These are phyloP conservation scores for Oryza officinalis DNA, from an alignment of 176 grass and related monocot species.

Conservation along the genomic window DNA sequence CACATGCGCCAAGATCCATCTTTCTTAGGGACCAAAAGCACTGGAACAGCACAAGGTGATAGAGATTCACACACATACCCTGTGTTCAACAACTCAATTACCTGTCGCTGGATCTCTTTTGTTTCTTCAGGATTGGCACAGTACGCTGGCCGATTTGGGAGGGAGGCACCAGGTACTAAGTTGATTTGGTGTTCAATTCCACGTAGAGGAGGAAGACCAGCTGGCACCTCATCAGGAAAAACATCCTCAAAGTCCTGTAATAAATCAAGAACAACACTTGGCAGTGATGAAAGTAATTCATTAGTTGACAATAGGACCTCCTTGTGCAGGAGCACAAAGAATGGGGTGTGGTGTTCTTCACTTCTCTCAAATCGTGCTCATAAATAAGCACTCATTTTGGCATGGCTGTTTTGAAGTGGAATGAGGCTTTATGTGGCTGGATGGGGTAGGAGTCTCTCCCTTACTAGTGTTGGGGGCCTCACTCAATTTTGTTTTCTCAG, in stretches of 20 bases:
- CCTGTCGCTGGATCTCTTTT: not conserved
- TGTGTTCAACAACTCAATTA: no score
- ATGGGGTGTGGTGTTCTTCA: not conserved
- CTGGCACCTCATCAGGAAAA: not conserved
- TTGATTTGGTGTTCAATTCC: slow-evolving; percentile 5
- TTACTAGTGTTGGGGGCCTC: not conserved
- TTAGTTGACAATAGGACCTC: no score
- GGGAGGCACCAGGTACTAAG: not conserved
- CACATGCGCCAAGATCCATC: not conserved
- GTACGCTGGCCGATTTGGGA: not conserved
- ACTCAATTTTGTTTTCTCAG: not conserved
- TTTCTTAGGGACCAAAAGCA: not conserved
- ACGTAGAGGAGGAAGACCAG: no score
- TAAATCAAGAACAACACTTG: not conserved
- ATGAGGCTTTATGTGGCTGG: not conserved
- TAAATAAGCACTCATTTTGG: not conserved
- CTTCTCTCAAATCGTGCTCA: not conserved
- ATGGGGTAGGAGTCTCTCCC: not conserved
- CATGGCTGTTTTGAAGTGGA: not conserved
- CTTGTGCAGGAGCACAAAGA: not conserved
- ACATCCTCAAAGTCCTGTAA: not conserved
- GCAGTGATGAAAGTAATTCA: no score
- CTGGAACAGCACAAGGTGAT: not conserved
- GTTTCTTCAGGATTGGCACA: not conserved
- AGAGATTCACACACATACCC: not conserved